Evolutionary conservation across 495 filamentous ascomycete species (phyloP), one percentile per base, ranked within the genome.

Genomic region (Penicillium roqueforti): DNA sequence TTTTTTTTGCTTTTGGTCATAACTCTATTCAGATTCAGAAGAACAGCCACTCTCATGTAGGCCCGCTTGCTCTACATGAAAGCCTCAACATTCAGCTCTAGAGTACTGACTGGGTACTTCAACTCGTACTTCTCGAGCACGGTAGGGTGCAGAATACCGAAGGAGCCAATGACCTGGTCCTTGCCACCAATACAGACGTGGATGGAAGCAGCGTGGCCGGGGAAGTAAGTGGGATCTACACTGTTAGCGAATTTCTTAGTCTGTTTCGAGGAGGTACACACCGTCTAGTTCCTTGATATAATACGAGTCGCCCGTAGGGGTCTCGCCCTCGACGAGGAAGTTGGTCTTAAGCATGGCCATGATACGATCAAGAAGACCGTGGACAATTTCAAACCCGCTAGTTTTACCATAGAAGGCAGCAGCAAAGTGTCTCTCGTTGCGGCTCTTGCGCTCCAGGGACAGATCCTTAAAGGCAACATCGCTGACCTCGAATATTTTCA

Each of bases 301-400:
- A 71, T 98, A 98, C 42, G 83, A 81, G 53, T 88, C 82, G 31
- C 66, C 70, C 62, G 76, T 69, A 42, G 66, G 71, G 22, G 73
- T 63, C 65, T 81, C 68, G 2, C 85, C 86, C 60, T 91, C 75
- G 5, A 82, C 87, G 41, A 91, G 73, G 75, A 95, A 95, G 34
- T 84, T 82, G 22, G 80, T 84, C 60, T 87, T 87, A 43, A 99
- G 79, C 95, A 99, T 97, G 38, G 87, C 75, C 82, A 99, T 86
- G 51, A 97, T 75, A 14, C 93, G 85, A 66, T 97, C 93, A 25
- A 99, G 69, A 56, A 99, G 76, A 45, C 93, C 95, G 75, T 97
- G 95, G 6, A 99, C 91, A 46, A 95, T 75, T 71, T 99, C 95
- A 71, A 99, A 99, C 16, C 93, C 93, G 57, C 86, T 89, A n/a